Evolutionary conservation across 257 asterid species (phyloP).

Genomic region (Linderniella brevidens): DNA sequence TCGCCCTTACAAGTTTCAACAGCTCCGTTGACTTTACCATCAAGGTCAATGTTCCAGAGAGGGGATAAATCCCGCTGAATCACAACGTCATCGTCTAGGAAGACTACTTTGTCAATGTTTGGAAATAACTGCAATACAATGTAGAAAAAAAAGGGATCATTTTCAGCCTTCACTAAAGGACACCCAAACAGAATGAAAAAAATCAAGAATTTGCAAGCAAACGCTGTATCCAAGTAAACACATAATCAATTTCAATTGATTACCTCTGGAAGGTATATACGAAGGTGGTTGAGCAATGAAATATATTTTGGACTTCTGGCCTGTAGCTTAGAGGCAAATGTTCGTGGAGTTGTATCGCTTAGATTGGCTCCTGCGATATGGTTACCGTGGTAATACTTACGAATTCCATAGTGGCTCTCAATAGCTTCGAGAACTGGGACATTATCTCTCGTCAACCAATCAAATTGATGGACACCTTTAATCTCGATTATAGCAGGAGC

Average conservation of each 20-base stretch:
- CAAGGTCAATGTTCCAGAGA: slow-evolving; percentile 77
- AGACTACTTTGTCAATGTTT: slow-evolving; percentile 87
- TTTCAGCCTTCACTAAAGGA: background rate
- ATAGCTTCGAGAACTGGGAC: slow-evolving; percentile 96
- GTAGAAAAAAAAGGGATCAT: background rate
- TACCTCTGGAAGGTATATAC: slow-evolving; percentile 98
- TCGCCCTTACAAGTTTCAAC: slow-evolving; percentile 98
- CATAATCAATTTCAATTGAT: background rate
- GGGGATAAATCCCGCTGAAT: slow-evolving; percentile 86
- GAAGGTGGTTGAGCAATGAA: slow-evolving; percentile 92
- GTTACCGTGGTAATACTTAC: slow-evolving; percentile 92
- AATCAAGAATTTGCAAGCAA: background rate
- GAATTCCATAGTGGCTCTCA: slow-evolving; percentile 66
- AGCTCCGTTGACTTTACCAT: slow-evolving; percentile 94
- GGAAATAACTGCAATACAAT: slow-evolving; percentile 72
- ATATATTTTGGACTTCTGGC: slow-evolving; percentile 93
- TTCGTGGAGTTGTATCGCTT: slow-evolving; percentile 67
- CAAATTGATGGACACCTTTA: slow-evolving; percentile 96
- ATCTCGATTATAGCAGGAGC: slow-evolving; percentile 88
- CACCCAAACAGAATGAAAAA: background rate
- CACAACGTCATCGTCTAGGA: slow-evolving; percentile 93
- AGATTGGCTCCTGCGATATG: slow-evolving; percentile 80
- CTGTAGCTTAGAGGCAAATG: slow-evolving; percentile 88
- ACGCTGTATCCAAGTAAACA: background rate
- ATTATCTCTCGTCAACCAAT: slow-evolving; percentile 93